Conservation (phyloP, 768 basidiomycete genomes). For the Pholiota microspora region DNA sequence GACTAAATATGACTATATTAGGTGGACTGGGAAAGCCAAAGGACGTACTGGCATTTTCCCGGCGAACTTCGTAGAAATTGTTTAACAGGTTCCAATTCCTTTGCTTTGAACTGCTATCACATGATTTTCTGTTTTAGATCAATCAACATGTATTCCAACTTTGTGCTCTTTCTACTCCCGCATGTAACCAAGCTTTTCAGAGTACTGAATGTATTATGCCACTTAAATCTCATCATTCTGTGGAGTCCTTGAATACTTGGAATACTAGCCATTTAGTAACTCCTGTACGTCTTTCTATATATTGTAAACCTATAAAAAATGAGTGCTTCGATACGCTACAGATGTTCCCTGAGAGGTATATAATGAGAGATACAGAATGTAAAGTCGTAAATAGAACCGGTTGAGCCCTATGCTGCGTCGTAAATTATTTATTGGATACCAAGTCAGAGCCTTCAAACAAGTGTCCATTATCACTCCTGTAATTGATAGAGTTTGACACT, state of each 20-base stretch:
- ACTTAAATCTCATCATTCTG: too few species aligned
- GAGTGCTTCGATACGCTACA: not conserved
- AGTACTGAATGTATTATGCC: too few species aligned
- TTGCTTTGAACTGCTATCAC: not conserved
- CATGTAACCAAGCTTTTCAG: not conserved
- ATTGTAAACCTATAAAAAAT: not conserved
- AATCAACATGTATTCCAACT: not conserved
- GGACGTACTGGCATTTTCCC: slow-evolving; percentile 71
- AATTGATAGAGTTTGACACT: slow-evolving; percentile 72
- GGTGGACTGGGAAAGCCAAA: slow-evolving; percentile 77
- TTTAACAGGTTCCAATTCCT: slow-evolving; percentile 20
- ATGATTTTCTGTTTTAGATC: not conserved
- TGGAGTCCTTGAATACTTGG: too few species aligned
- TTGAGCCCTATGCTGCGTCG: not conserved
- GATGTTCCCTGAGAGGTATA: not conserved
- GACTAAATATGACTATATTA: slow-evolving; percentile 22
- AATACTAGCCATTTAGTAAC: too few species aligned
- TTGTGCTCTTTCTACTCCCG: not conserved
- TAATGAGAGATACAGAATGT: not conserved
- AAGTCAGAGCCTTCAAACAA: not conserved
- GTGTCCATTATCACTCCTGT: slow-evolving; percentile 20
- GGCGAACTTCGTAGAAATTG: slow-evolving; percentile 80
- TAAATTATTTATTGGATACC: not conserved
- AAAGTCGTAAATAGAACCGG: not conserved
- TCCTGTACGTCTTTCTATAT: not conserved